A percentile compares a stretch with the other conserved stretches of the same genome.
Conservation (phyloP, 2,329 filamentous ascomycete genomes). For the Fusarium sp. region DNA sequence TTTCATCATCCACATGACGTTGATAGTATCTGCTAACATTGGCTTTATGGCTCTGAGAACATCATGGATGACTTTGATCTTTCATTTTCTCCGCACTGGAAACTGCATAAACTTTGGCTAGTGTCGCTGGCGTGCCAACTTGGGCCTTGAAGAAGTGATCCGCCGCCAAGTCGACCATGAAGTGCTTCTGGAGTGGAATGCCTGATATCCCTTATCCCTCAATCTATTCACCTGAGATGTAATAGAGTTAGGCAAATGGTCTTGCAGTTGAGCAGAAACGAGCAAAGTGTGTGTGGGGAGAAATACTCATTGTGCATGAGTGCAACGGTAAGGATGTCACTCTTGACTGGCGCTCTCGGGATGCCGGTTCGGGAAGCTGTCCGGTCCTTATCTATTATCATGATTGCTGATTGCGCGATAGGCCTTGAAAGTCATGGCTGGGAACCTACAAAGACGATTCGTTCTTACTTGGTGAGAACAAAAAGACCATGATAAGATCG, state of each 20-base stretch:
- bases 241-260: not conserved
- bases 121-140: conserved; percentile 16
- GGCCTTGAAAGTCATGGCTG: not conserved
- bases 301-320: conserved; percentile 8
- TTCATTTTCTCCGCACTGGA: conserved; percentile 22
- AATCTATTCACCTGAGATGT: conserved; percentile 19
- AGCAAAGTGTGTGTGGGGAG: conserved; percentile 7
- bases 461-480: not conserved
- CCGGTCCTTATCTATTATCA: not conserved
- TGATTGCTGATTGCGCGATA: not conserved
- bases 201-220: conserved; percentile 15
- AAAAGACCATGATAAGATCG: conserved; percentile 4
- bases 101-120: conserved; percentile 39
- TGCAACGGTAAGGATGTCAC: conserved; percentile 13
- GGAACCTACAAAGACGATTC: not conserved
- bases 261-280: conserved; percentile 1
- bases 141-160: conserved; percentile 8
- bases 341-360: conserved; percentile 21
- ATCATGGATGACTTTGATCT: conserved; percentile 13
- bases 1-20: not conserved
- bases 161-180: conserved; percentile 2
- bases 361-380: conserved; percentile 22
- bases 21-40: not conserved
- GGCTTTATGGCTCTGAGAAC: conserved; percentile 11
- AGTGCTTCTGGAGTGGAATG: conserved; percentile 6